Base-by-base conservation (phyloP, 768 basidiomycete genomes). In the Tephrocybe rancida region DNA sequence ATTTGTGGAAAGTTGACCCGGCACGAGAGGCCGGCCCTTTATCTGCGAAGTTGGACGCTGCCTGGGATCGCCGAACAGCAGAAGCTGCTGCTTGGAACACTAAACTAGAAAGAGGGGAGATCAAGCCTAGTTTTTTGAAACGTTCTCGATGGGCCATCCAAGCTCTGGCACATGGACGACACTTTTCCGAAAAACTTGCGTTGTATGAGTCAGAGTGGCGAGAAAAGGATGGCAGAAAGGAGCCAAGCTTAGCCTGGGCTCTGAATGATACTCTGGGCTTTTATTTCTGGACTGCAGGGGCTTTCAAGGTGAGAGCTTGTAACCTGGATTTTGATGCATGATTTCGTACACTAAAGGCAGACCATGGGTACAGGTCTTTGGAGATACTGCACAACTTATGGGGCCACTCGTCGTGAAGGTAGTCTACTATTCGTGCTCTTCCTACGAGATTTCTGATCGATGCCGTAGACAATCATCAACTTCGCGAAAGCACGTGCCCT, bases 1-100 rank as follows among this genome's bases (percentile, higher is more conserved):
- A 92, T 68, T 68, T 91, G 11, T 90, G 87, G 87, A 83, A 81
- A 62, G 71, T 91, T 55, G 81, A 82, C 51, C 64, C 73, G 3
- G 61, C 74, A 3, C 76, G 78, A 26, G 77, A 85, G 59, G 72
- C 82, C 14, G 78, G 74, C 0, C 55, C 61, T 18, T 72, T 91
- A 25, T 79, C 84, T 2, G 67, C 70, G 10, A 72, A 73, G 57
- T 76, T 92, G 22, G 80, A 89, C 50, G 73, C 67, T 13, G 73
- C 84, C 7, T 87, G 86, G 77, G 71, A 64, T 3, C 65, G 63
- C 7, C 75, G 88, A 37, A 73, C 79, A 18, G 45, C 64, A 19
- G 73, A 69, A 2, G 85, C 87, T 0, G 63, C 75, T 7, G 70
- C 74, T n/a, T 87, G 83, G 82, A 88, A 88, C 60, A 61, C 61